Evolutionary conservation across 495 filamentous ascomycete genomes (phyloP).

Genomic region (Rhypophila decipiens): DNA sequence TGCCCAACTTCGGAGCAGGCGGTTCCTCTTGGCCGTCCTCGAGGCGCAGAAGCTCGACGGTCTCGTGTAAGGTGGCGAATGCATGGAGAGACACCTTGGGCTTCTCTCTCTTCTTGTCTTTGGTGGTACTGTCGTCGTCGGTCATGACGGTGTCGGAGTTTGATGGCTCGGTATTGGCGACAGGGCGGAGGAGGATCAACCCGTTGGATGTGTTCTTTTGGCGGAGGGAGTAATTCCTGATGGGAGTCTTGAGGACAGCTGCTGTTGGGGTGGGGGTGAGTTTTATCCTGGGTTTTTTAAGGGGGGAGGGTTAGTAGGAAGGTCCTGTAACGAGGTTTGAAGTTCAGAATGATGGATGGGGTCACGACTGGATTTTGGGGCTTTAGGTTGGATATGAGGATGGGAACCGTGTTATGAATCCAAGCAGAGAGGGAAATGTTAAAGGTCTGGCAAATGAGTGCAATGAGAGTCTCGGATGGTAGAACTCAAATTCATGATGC

Average conservation of each 20-base stretch:
- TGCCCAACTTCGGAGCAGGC: constrained; percentile 51
- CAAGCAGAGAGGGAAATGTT: no score
- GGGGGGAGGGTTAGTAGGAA: no score
- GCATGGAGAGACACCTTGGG: constrained; percentile 43
- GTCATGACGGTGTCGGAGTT: constrained; percentile 13
- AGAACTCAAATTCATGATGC: no score
- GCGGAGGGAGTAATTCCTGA: constrained; percentile 69
- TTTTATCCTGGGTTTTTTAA: constrained; percentile 49
- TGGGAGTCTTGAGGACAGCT: constrained; percentile 65
- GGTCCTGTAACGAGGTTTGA: no score
- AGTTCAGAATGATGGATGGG: no score
- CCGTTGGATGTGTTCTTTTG: constrained; percentile 92
- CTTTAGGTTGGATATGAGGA: no score
- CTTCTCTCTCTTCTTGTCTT: neutral
- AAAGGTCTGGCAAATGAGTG: no score
- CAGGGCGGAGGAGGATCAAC: constrained; percentile 60
- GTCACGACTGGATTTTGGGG: no score
- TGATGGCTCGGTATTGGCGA: constrained; percentile 7
- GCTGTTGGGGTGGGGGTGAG: constrained; percentile 59
- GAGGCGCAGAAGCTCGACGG: constrained; percentile 57
- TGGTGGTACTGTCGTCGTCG: constrained; percentile 1
- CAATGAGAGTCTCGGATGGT: no score
- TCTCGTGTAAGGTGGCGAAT: constrained; percentile 67
- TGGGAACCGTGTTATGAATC: no score
- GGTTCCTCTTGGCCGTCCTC: constrained; percentile 15